Percentiles rank a stretch among this genome's conserved stretches.
Conservation (phyloP, 345 rosid genomes). For the Gossypium mustelinum region DNA sequence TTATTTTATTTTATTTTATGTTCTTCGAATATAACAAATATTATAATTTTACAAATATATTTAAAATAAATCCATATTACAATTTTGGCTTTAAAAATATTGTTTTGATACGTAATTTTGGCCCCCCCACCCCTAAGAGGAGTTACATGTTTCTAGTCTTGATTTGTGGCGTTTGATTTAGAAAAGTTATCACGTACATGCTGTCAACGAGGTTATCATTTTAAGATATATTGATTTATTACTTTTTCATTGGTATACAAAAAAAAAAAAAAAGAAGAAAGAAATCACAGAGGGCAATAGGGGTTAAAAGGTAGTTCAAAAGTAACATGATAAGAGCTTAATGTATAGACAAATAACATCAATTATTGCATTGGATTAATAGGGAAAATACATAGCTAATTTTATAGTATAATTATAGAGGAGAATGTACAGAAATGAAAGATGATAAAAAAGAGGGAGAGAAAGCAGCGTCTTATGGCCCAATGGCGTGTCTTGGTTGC, state of each 20-base stretch:
- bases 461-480: conserved; percentile 38
- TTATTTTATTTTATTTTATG: too few relatives aligned
- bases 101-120: too few relatives aligned
- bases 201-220: too few relatives aligned
- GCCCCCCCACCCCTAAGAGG: too few relatives aligned
- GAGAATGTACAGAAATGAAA: neutral
- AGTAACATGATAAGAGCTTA: neutral
- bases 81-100: too few relatives aligned
- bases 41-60: too few relatives aligned
- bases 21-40: too few relatives aligned
- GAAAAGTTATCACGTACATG: too few relatives aligned
- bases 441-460: conserved; percentile 8
- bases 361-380: conserved; percentile 26
- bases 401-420: neutral
- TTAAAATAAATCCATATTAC: too few relatives aligned
- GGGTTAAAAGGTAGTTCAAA: conserved; percentile 10
- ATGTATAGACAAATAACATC: conserved; percentile 20
- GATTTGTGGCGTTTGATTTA: too few relatives aligned
- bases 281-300: too few relatives aligned
- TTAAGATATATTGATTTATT: neutral
- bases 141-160: too few relatives aligned
- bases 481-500: conserved; percentile 35
- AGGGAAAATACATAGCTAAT: conserved; percentile 15
- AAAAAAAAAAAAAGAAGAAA: neutral
- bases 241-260: neutral